A percentile compares a stretch with the other conserved stretches of the same genome.
Conservation (phyloP, 2,329 filamentous ascomycete genomes). For the Sphaerulina musiva region DNA sequence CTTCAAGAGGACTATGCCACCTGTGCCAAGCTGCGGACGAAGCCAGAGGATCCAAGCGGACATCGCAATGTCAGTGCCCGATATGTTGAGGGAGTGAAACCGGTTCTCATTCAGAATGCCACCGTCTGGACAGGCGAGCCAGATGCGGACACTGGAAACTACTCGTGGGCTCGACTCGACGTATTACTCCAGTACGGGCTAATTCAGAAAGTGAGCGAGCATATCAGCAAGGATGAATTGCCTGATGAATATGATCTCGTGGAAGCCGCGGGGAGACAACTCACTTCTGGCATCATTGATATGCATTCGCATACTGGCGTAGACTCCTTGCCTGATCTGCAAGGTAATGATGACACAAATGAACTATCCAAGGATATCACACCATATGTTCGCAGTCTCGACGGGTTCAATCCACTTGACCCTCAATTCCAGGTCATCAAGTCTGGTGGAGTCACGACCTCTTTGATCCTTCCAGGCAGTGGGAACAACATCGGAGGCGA, state of each 20-base stretch:
- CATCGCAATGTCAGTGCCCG: conserved; percentile 54
- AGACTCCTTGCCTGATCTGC: conserved; percentile 49
- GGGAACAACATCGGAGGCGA: conserved; percentile 68
- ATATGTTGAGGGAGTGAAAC: conserved; percentile 52
- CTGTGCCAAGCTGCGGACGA: conserved; percentile 51
- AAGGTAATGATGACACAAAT: conserved; percentile 55
- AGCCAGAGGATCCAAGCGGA: conserved; percentile 52
- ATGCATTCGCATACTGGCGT: conserved; percentile 65
- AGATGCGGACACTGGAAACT: conserved; percentile 47
- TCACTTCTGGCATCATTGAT: conserved; percentile 63
- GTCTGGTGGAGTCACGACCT: conserved; percentile 65
- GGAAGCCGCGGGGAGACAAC: conserved; percentile 53
- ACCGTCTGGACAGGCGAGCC: conserved; percentile 62
- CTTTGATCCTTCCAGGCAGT: conserved; percentile 59
- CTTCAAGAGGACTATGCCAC: conserved; percentile 50
- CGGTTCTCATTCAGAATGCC: conserved; percentile 60
- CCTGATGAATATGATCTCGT: conserved; percentile 47
- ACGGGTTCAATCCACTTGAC: conserved; percentile 58
- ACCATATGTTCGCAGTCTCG: conserved; percentile 61
- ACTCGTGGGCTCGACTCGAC: conserved; percentile 55
- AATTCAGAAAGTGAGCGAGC: conserved; percentile 48
- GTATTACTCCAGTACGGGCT: conserved; percentile 57
- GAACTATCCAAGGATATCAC: conserved; percentile 60
- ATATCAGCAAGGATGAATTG: conserved; percentile 41
- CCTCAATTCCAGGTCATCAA: conserved; percentile 63